Percentiles rank a stretch among this genome's conserved stretches.
Conservation (phyloP, 2,329 filamentous ascomycete genomes). For the Coleophoma eucalyptorum region DNA sequence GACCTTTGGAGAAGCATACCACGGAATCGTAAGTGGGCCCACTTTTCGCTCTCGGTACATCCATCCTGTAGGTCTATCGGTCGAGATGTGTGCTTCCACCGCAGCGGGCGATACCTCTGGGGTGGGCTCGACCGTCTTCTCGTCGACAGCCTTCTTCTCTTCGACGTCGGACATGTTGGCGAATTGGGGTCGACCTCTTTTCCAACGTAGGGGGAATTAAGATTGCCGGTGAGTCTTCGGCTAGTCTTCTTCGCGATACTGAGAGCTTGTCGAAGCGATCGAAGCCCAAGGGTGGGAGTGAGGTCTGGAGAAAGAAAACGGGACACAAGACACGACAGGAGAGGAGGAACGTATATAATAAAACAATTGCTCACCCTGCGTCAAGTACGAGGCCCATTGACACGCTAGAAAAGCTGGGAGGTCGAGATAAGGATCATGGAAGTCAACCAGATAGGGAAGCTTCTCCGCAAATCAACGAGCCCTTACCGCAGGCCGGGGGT, state of each 20-base stretch:
- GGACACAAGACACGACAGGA: no score
- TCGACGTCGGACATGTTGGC: not conserved
- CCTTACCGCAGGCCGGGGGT: not conserved
- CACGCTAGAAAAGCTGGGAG: not conserved
- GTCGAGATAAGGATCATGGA: not conserved
- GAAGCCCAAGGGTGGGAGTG: no score
- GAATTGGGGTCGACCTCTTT: not conserved
- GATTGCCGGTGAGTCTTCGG: not conserved
- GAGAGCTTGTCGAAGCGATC: no score
- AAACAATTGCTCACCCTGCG: no score
- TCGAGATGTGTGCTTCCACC: conserved; percentile 25
- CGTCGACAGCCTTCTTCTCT: not conserved
- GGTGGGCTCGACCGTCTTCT: not conserved
- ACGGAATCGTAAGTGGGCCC: conserved; percentile 49
- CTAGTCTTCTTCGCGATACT: no score
- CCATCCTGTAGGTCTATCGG: conserved; percentile 51
- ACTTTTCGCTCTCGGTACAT: conserved; percentile 62
- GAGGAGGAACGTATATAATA: no score
- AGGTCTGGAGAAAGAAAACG: no score
- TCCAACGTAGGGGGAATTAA: not conserved
- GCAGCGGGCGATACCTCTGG: not conserved
- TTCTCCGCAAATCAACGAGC: conserved; percentile 1
- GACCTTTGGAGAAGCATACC: conserved; percentile 70
- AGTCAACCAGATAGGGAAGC: not conserved
- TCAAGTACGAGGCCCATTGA: no score